Conservation (phyloP, 352 stramenopile species). For the Phytophthora colocasiae region DNA sequence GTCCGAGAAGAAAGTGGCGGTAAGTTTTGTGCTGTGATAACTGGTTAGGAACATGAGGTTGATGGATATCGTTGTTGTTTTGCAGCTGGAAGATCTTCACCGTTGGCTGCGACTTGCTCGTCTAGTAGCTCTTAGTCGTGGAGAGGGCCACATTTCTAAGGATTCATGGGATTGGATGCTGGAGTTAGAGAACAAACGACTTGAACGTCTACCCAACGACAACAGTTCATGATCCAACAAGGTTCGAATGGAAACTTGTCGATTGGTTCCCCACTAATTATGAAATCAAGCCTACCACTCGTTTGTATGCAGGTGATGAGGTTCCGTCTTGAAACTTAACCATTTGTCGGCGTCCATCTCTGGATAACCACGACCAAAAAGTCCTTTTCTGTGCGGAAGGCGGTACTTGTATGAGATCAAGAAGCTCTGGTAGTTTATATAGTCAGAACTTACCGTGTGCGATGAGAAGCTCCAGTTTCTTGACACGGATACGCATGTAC, state of each 20-base stretch:
- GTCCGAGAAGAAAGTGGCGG: conserved; percentile 70
- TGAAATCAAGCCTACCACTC: no score
- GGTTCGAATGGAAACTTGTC: conserved; percentile 17
- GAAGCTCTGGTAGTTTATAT: not conserved
- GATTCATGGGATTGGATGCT: conserved; percentile 69
- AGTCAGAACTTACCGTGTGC: conserved; percentile 75
- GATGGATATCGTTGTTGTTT: conserved; percentile 6
- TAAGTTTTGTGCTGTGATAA: conserved; percentile 32
- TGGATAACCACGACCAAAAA: conserved; percentile 96
- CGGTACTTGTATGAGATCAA: conserved; percentile 1
- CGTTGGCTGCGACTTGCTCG: conserved; percentile 78
- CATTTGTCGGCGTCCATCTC: conserved; percentile 82
- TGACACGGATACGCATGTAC: conserved; percentile 94
- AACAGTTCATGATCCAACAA: conserved; percentile 22
- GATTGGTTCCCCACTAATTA: conserved; percentile 14
- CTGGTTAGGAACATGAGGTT: not conserved
- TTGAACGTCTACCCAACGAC: conserved; percentile 33
- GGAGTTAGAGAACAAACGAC: conserved; percentile 54
- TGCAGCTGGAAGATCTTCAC: conserved; percentile 78
- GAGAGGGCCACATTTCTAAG: conserved; percentile 57
- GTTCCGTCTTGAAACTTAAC: conserved; percentile 12
- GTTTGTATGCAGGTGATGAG: conserved; percentile 3
- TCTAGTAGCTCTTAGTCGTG: conserved; percentile 71
- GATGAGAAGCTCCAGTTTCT: conserved; percentile 93
- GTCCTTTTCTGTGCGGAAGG: conserved; percentile 74